Conservation (phyloP, 345 rosid species). For the Gynandropsis gynandra region DNA sequence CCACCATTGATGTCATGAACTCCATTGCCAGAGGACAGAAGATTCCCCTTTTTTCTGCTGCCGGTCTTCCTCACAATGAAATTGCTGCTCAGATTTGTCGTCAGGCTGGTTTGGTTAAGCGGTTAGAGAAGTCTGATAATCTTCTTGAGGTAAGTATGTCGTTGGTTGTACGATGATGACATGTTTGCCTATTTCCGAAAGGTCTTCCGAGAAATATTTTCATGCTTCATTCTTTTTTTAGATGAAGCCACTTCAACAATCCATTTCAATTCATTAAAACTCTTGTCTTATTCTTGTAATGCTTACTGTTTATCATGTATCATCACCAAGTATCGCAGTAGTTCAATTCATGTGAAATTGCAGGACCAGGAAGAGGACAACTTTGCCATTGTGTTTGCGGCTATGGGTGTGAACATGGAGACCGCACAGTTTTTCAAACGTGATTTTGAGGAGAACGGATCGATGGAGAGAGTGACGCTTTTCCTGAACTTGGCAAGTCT, state of each 20-base stretch:
- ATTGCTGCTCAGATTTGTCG: slow-evolving; percentile 98
- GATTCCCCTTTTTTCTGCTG: slow-evolving; percentile 93
- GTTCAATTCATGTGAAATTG: slow-evolving; percentile 18
- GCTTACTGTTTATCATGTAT: not conserved
- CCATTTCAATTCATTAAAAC: slow-evolving; percentile 4
- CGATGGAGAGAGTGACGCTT: slow-evolving; percentile 93
- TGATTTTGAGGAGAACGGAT: slow-evolving; percentile 92
- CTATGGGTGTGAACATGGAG: slow-evolving; percentile 98
- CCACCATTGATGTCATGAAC: slow-evolving; percentile 94
- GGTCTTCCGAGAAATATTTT: not conserved
- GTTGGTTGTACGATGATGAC: not conserved
- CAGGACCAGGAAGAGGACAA: slow-evolving; percentile 83
- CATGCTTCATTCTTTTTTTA: not conserved
- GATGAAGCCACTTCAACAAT: not conserved
- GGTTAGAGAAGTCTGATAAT: slow-evolving; percentile 71
- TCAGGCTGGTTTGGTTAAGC: slow-evolving; percentile 93
- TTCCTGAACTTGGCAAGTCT: slow-evolving; percentile 69
- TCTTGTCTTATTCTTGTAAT: not conserved
- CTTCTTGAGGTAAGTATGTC: slow-evolving; percentile 51
- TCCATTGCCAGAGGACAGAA: slow-evolving; percentile 95
- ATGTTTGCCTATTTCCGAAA: not conserved
- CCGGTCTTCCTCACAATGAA: slow-evolving; percentile 96
- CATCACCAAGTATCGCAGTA: slow-evolving; percentile 4
- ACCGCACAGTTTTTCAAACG: slow-evolving; percentile 94
- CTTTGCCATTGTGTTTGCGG: slow-evolving; percentile 93